phyloP scores from a whole-genome alignment of 176 grass and related monocot genomes.

The Oryza officinalis region DNA sequence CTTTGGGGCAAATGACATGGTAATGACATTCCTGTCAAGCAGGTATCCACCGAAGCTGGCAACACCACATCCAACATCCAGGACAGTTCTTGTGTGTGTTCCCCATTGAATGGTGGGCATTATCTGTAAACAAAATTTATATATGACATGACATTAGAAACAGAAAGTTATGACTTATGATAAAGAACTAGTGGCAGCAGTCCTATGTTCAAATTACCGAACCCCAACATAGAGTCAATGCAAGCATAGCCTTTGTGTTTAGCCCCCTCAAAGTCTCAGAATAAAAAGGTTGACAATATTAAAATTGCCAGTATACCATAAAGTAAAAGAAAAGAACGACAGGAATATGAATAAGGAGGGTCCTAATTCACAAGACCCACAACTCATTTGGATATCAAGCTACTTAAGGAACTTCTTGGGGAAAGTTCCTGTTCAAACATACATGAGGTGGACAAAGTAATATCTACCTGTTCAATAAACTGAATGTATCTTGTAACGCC shows the following conservation, averaged over 20 bases:
- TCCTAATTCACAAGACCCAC: background rate
- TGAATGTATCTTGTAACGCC: constrained; percentile 77
- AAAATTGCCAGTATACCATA: background rate
- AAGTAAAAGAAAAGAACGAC: background rate
- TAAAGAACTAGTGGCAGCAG: background rate
- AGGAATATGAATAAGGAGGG: background rate
- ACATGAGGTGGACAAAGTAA: constrained; percentile 20
- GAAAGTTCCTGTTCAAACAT: background rate
- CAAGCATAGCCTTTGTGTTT: background rate
- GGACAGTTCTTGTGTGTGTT: constrained; percentile 62
- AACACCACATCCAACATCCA: constrained; percentile 98
- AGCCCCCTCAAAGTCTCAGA: background rate
- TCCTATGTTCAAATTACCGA: background rate
- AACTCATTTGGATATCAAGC: constrained; percentile 16
- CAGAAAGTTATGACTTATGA: background rate
- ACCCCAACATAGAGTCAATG: background rate
- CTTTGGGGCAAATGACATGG: constrained; percentile 94
- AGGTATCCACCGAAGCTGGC: constrained; percentile 92
- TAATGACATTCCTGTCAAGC: constrained; percentile 79
- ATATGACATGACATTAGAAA: constrained; percentile 3
- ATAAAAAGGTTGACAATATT: background rate
- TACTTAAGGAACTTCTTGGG: background rate
- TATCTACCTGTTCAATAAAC: constrained; percentile 81
- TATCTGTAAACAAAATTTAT: constrained; percentile 49
- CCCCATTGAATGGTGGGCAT: constrained; percentile 69